Evolutionary conservation across 148 eudicot genomes (phyloP).

Genomic region (Cornus controversa): DNA sequence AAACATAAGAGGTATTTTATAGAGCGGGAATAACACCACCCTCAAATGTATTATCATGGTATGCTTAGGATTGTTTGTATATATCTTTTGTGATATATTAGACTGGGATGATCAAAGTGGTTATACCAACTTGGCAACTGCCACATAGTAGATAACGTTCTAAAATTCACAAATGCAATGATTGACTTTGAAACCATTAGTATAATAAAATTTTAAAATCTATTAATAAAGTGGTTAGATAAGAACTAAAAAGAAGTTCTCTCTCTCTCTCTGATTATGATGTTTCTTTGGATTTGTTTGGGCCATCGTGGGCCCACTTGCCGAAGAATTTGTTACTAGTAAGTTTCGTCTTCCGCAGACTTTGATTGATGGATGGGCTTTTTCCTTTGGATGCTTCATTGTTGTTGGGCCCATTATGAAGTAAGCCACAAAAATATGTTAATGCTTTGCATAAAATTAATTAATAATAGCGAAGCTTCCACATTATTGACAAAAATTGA

Average conservation of each 20-base stretch:
- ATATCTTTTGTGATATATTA: no score
- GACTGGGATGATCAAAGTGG: neutral
- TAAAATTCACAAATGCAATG: neutral
- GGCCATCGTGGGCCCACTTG: neutral
- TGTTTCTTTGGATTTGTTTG: neutral
- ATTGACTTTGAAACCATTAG: no score
- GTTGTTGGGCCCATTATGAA: neutral
- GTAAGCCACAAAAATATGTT: neutral
- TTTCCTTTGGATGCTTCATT: neutral
- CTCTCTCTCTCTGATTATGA: neutral
- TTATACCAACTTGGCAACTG: slow-evolving; percentile 5
- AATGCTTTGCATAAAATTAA: no score
- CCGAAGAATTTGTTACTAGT: neutral
- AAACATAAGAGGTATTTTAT: no score
- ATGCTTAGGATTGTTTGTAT: neutral
- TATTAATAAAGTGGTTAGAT: neutral
- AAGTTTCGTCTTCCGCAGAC: neutral
- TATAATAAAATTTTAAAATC: no score
- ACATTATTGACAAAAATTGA: no score
- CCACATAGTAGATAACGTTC: neutral
- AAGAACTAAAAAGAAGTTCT: neutral
- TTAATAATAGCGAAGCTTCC: no score
- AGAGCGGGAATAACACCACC: no score
- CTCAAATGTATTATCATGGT: no score
- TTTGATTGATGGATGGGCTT: neutral